phyloP scores from a whole-genome alignment of 768 basidiomycete genomes.

The Lactarius evosmus region DNA sequence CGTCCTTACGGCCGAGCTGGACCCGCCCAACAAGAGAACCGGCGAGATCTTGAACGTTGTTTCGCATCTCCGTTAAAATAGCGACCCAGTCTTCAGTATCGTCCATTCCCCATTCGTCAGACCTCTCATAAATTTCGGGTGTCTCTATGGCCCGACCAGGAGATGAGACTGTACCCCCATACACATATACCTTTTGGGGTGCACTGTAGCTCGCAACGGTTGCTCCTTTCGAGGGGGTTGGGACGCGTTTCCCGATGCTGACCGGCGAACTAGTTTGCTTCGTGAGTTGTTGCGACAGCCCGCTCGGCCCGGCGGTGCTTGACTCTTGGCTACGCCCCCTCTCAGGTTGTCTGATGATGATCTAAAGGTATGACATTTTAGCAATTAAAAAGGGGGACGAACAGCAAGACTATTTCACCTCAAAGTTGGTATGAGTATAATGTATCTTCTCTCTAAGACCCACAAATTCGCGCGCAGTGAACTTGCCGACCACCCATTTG shows the following conservation, averaged over 20 bases:
- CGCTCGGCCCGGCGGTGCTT: constrained; percentile 1
- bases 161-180: background rate
- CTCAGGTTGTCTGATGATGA: background rate
- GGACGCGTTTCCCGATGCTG: background rate
- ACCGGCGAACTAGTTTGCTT: constrained; percentile 5
- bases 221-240: background rate
- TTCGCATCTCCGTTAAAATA: constrained; percentile 19
- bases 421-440: constrained; percentile 4
- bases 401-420: background rate
- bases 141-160: background rate
- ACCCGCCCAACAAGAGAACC: constrained; percentile 10
- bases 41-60: constrained; percentile 15
- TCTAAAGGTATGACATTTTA: background rate
- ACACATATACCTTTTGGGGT: background rate
- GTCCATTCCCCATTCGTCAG: constrained; percentile 17
- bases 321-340: background rate
- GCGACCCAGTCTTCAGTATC: constrained; percentile 14
- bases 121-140: constrained; percentile 1
- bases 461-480: constrained; percentile 1
- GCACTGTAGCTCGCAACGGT: background rate
- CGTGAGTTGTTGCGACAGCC: background rate
- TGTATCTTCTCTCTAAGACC: constrained; percentile 12
- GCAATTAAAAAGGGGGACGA: background rate
- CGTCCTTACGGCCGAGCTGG: background rate
- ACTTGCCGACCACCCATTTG: constrained; percentile 18